Evolutionary conservation across 495 filamentous ascomycete genomes (phyloP).

Genomic region (Xylaria venustula): DNA sequence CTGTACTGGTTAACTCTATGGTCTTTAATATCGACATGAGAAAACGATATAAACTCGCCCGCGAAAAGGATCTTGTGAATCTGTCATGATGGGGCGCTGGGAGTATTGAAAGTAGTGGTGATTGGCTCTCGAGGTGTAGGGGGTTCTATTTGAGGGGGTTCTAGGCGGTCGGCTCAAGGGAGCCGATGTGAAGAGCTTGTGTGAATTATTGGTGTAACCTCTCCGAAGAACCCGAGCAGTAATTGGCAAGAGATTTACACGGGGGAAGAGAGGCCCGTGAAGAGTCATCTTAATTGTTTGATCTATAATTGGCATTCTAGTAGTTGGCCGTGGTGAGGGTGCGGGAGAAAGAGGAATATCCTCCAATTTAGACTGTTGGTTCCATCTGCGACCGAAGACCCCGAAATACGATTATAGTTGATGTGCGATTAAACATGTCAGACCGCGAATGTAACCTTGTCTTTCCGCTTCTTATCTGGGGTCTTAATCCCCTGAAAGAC

Average conservation of each 20-base stretch:
- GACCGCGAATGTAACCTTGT: neutral
- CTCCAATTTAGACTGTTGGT: neutral
- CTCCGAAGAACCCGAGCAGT: neutral
- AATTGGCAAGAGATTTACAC: neutral
- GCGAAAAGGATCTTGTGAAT: neutral
- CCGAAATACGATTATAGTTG: neutral
- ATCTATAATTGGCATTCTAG: too few relatives aligned
- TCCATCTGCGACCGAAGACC: neutral
- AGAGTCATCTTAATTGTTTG: neutral
- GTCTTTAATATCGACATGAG: neutral
- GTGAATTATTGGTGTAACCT: neutral
- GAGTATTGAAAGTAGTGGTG: conserved; percentile 16
- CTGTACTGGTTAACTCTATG: neutral
- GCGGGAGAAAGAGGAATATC: neutral
- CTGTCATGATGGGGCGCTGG: conserved; percentile 32
- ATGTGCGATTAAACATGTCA: neutral
- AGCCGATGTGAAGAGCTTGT: neutral
- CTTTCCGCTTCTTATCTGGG: neutral
- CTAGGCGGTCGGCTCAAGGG: neutral
- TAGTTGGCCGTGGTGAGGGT: neutral
- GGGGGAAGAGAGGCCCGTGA: neutral
- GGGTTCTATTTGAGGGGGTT: neutral
- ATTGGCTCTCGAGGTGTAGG: neutral
- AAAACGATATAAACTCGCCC: neutral
- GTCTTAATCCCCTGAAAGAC: too few relatives aligned